phyloP scores from a whole-genome alignment of 768 basidiomycete species.

The Pleurotus salmoneostramineus region DNA sequence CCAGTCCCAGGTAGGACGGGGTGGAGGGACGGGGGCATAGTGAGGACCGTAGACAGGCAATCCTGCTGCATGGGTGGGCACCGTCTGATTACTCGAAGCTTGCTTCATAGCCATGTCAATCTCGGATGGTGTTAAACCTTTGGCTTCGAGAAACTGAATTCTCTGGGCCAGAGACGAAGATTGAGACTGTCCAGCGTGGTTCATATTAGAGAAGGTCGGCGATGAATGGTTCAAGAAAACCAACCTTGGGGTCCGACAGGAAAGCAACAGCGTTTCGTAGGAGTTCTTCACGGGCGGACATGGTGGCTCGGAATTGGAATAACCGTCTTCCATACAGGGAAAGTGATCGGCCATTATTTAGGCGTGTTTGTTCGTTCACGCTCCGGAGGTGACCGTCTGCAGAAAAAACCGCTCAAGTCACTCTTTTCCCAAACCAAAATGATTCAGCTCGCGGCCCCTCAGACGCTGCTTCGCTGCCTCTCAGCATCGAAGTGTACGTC shows the following conservation, averaged over 20 bases:
- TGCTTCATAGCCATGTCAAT: slow-evolving; percentile 83
- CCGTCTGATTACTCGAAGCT: slow-evolving; percentile 30
- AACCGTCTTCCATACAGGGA: not conserved
- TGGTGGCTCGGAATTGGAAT: slow-evolving; percentile 18
- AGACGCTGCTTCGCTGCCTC: slow-evolving; percentile 44
- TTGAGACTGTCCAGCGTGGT: slow-evolving; percentile 49
- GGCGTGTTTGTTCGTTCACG: not conserved
- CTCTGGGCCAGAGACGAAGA: slow-evolving; percentile 78
- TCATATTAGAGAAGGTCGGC: slow-evolving; percentile 8
- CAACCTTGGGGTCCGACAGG: slow-evolving; percentile 79
- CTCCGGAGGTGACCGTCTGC: not conserved
- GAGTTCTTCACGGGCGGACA: slow-evolving; percentile 69
- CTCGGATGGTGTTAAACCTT: slow-evolving; percentile 80
- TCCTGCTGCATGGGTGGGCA: slow-evolving; percentile 25
- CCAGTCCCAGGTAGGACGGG: slow-evolving; percentile 79
- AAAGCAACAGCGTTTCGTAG: slow-evolving; percentile 82
- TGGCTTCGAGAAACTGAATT: slow-evolving; percentile 92
- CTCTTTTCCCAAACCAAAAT: slow-evolving; percentile 27
- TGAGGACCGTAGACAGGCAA: slow-evolving; percentile 41
- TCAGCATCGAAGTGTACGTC: slow-evolving; percentile 40
- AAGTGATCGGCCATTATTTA: slow-evolving; percentile 4
- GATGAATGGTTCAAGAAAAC: not conserved
- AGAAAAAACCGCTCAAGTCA: not conserved
- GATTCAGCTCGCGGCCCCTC: slow-evolving; percentile 49
- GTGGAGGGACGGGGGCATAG: slow-evolving; percentile 34